Percentiles rank a stretch among this genome's conserved stretches.
Evolutionary conservation across 306 rosid genomes (phyloP).

Genomic region (Begonia masoniana): DNA sequence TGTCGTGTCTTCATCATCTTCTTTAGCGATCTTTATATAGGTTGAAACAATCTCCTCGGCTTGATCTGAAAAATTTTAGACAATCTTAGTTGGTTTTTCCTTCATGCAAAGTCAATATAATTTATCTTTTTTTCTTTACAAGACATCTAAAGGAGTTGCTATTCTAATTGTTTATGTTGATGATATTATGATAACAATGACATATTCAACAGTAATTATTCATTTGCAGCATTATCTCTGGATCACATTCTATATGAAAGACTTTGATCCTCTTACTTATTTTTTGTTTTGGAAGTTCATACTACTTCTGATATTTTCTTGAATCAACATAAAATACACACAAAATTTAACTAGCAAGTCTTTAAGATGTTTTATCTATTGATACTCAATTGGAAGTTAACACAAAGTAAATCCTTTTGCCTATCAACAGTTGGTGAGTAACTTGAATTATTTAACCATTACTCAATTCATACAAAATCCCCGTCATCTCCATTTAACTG

Average conservation of each 20-base stretch:
- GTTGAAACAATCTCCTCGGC: too few species aligned
- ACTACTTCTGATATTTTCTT: background rate
- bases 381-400: background rate
- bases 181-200: too few species aligned
- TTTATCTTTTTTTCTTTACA: background rate
- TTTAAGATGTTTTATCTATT: background rate
- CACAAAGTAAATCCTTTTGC: background rate
- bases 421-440: background rate
- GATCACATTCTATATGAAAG: background rate
- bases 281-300: background rate
- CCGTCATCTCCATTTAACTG: too few species aligned
- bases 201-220: background rate
- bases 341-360: background rate
- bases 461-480: background rate
- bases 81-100: background rate
- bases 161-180: background rate
- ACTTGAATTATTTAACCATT: background rate
- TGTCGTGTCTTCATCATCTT: too few species aligned
- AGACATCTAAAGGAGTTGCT: background rate
- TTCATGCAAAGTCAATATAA: background rate
- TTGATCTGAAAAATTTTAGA: too few species aligned
- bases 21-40: too few species aligned
- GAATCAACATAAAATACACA: background rate
- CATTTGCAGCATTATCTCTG: background rate
- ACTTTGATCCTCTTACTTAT: background rate